A percentile compares a stretch with the other conserved stretches of the same genome.
Conservation (phyloP, 2,329 filamentous ascomycete species). For the Aspergillus proliferans region DNA sequence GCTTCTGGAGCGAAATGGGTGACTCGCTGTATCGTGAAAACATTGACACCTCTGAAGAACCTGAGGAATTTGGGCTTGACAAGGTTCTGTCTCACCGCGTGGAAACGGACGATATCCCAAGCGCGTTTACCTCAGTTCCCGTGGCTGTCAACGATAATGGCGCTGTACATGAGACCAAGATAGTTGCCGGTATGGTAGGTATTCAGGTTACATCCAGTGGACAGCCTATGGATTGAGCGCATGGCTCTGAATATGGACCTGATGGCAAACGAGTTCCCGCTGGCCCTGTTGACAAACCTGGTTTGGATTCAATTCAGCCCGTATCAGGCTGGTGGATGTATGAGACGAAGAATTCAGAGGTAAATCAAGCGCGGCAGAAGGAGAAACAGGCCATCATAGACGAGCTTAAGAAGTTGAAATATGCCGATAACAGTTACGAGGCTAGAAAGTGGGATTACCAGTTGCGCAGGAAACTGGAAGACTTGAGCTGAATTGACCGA, state of each 20-base stretch:
- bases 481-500: too few relatives aligned
- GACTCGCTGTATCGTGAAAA: constrained; percentile 8
- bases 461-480: too few relatives aligned
- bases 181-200: background rate
- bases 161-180: constrained; percentile 9
- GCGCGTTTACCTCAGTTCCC: constrained; percentile 23
- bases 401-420: too few relatives aligned
- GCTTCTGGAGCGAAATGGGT: constrained; percentile 39
- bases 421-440: too few relatives aligned
- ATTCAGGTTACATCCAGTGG: background rate
- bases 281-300: too few relatives aligned
- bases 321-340: background rate
- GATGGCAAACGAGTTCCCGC: too few relatives aligned
- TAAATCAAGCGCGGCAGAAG: too few relatives aligned
- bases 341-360: background rate
- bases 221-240: background rate
- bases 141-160: constrained; percentile 29
- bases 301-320: background rate
- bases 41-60: too few relatives aligned
- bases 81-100: constrained; percentile 16
- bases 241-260: too few relatives aligned
- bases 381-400: too few relatives aligned
- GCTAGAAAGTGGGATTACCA: too few relatives aligned
- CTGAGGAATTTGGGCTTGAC: constrained; percentile 4
- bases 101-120: constrained; percentile 18